phyloP scores from a whole-genome alignment of 2,329 filamentous ascomycete genomes.

The Aspergillus carbonarius region DNA sequence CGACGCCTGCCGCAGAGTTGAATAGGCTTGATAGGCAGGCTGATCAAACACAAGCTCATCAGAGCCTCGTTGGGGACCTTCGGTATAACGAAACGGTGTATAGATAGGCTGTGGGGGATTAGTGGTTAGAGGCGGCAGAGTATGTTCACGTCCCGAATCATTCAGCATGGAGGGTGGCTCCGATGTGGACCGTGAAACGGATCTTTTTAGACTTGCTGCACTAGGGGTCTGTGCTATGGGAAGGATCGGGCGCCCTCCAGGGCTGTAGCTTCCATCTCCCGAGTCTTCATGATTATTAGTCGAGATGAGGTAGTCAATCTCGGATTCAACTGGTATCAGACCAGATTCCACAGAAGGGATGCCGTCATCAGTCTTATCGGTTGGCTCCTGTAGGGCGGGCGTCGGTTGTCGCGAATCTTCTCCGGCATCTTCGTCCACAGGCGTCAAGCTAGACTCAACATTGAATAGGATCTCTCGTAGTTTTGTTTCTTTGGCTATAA shows the following conservation, averaged over 20 bases:
- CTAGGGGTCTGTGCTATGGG: conserved; percentile 24
- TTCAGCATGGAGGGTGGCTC: conserved; percentile 25
- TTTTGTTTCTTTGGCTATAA: conserved; percentile 49
- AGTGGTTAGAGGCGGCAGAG: conserved; percentile 30
- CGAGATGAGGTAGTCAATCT: conserved; percentile 16
- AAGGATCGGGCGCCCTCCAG: conserved; percentile 53
- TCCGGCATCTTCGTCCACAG: conserved; percentile 13
- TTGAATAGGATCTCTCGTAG: conserved; percentile 51
- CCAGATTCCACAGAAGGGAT: conserved; percentile 29
- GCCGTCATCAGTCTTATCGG: conserved; percentile 8
- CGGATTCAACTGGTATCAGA: conserved; percentile 34
- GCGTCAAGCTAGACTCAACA: conserved; percentile 43
- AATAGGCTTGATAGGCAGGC: conserved; percentile 49
- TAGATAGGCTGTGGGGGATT: conserved; percentile 45
- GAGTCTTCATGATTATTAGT: conserved; percentile 14
- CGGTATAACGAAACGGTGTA: conserved; percentile 47
- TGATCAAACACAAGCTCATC: conserved; percentile 40
- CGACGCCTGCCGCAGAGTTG: conserved; percentile 46
- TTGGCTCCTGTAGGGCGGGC: conserved; percentile 4
- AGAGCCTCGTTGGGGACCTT: conserved; percentile 43
- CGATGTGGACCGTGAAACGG: conserved; percentile 28
- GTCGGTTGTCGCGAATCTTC: conserved; percentile 9
- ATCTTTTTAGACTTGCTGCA: conserved; percentile 23
- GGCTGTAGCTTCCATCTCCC: conserved; percentile 49
- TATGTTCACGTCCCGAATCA: conserved; percentile 20